A percentile compares a stretch with the other conserved stretches of the same genome.
These are phyloP conservation scores for Pyrenophora seminiperda DNA, from an alignment of 2,329 filamentous ascomycete genomes.

Conservation along the genomic window DNA sequence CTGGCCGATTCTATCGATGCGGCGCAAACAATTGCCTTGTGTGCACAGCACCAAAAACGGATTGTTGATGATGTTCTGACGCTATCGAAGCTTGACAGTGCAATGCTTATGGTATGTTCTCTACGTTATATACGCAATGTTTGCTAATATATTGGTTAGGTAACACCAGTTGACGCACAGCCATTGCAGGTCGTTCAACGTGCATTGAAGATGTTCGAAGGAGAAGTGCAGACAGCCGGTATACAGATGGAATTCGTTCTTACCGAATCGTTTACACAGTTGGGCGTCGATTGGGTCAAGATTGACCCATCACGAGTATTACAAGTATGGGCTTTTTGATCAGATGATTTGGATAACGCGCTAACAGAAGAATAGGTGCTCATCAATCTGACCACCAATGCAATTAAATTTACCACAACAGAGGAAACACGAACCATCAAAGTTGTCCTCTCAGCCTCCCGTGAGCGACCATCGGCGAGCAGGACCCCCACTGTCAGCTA, in stretches of 20 bases:
- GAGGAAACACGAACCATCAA: conserved; percentile 67
- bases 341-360: too few species aligned
- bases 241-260: conserved; percentile 70
- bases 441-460: conserved; percentile 69
- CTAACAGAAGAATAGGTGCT: conserved; percentile 57
- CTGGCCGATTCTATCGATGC: conserved; percentile 70
- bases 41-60: conserved; percentile 76
- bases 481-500: conserved; percentile 60
- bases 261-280: conserved; percentile 63
- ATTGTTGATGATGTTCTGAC: conserved; percentile 57
- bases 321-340: conserved; percentile 51
- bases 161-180: conserved; percentile 72
- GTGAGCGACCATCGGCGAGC: conserved; percentile 56
- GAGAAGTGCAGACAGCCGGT: conserved; percentile 70
- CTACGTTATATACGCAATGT: neutral
- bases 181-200: conserved; percentile 69
- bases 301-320: conserved; percentile 76
- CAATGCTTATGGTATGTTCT: conserved; percentile 63
- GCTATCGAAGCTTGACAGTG: conserved; percentile 69
- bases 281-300: conserved; percentile 69
- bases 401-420: conserved; percentile 78
- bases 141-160: conserved; percentile 19
- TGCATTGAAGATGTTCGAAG: conserved; percentile 78
- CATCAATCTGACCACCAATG: conserved; percentile 80
- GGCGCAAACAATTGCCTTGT: conserved; percentile 76